These are phyloP conservation scores for Lolium rigidum DNA, from an alignment of 176 grass and related monocot species.

Conservation along the genomic window DNA sequence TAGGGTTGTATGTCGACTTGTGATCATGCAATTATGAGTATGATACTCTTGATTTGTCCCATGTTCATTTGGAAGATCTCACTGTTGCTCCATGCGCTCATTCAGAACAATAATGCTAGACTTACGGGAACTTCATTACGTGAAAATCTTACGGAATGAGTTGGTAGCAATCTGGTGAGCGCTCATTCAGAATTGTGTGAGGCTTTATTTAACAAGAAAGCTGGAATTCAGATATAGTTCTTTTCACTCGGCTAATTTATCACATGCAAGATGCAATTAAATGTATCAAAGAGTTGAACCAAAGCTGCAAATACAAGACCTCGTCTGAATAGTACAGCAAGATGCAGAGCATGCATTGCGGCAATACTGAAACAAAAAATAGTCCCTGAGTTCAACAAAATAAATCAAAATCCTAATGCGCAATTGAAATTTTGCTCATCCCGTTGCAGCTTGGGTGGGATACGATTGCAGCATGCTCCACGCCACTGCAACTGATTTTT, in stretches of 20 bases:
- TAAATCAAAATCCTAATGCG: not conserved
- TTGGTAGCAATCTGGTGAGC: no score
- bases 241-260: not conserved
- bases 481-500: not conserved
- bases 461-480: not conserved
- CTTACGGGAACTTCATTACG: no score
- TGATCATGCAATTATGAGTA: slow-evolving; percentile 24
- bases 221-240: not conserved
- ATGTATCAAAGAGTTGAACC: not conserved
- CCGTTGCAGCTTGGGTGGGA: not conserved
- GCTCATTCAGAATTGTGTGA: not conserved
- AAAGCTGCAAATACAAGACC: not conserved
- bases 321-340: not conserved
- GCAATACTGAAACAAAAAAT: not conserved
- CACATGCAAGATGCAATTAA: not conserved
- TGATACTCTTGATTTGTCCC: slow-evolving; percentile 34
- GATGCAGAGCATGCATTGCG: not conserved
- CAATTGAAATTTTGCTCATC: no score
- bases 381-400: not conserved
- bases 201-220: not conserved
- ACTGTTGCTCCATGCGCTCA: no score
- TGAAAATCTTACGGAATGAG: no score
- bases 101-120: no score
- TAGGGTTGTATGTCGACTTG: slow-evolving; percentile 39
- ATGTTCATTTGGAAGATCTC: no score